Percentiles rank a stretch among this genome's conserved stretches.
Conservation (phyloP, 23 red algal species). For the Cyanidioschyzon merolae region DNA sequence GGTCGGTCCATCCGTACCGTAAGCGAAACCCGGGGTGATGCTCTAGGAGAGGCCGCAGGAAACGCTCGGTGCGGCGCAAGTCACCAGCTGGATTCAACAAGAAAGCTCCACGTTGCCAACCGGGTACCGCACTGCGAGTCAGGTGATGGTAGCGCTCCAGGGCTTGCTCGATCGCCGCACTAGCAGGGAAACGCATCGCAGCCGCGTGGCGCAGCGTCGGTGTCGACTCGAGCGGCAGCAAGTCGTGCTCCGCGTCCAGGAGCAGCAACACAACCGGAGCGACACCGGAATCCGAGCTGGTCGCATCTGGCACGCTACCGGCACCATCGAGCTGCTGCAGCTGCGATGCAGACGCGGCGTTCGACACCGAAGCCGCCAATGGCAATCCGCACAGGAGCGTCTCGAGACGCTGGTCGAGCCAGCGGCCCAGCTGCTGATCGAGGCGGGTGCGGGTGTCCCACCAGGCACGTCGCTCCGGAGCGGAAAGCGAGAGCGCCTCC, state of each 20-base stretch:
- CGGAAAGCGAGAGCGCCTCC: neutral
- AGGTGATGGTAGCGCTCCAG: neutral
- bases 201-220: neutral
- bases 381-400: neutral
- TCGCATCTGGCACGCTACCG: neutral
- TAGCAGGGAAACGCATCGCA: neutral
- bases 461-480: neutral
- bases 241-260: neutral
- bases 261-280: neutral
- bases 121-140: neutral
- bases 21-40: constrained; percentile 25
- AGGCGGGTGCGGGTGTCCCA: neutral
- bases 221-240: neutral
- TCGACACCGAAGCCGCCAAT: neutral
- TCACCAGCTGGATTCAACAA: constrained; percentile 75
- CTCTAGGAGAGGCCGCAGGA: constrained; percentile 26
- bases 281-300: neutral
- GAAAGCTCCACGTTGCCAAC: constrained; percentile 23
- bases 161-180: neutral
- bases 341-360: neutral
- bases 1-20: constrained; percentile 19
- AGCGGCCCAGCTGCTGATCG: neutral
- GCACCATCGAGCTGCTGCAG: neutral
- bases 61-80: constrained; percentile 36
- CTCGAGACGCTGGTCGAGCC: neutral